phyloP scores from a whole-genome alignment of 495 filamentous ascomycete species.

The Ramalina intermedia region DNA sequence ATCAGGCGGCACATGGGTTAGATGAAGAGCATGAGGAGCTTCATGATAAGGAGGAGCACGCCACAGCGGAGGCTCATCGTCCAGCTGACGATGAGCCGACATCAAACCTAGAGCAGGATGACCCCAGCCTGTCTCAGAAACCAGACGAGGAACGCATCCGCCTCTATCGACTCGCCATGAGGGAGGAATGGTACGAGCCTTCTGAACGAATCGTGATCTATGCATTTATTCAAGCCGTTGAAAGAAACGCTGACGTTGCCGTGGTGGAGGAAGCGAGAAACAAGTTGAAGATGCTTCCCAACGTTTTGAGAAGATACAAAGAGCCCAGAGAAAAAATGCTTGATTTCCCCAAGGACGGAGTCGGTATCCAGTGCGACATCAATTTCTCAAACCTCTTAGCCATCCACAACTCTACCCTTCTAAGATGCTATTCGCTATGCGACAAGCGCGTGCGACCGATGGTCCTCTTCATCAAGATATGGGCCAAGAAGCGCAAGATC shows the following conservation, averaged over 20 bases:
- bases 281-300: slow-evolving; percentile 10
- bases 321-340: slow-evolving; percentile 25
- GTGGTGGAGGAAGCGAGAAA: not conserved
- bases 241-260: not conserved
- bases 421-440: slow-evolving; percentile 61
- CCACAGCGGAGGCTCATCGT: too few species aligned
- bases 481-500: slow-evolving; percentile 68
- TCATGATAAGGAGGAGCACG: not conserved
- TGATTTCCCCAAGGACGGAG: slow-evolving; percentile 53
- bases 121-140: slow-evolving; percentile 11
- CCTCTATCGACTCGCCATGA: slow-evolving; percentile 14
- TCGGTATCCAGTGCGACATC: slow-evolving; percentile 70
- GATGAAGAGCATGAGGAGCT: not conserved
- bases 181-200: slow-evolving; percentile 15
- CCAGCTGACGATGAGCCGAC: too few species aligned
- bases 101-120: slow-evolving; percentile 14
- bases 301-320: slow-evolving; percentile 13
- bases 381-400: slow-evolving; percentile 70
- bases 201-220: slow-evolving; percentile 8
- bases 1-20: not conserved
- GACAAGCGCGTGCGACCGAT: slow-evolving; percentile 60
- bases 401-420: slow-evolving; percentile 61
- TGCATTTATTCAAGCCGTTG: slow-evolving; percentile 4
- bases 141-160: slow-evolving; percentile 11
- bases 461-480: slow-evolving; percentile 68